Percentiles rank a stretch among this genome's conserved stretches.
These are phyloP conservation scores for Mycosphaerella sp. DNA, from an alignment of 2,329 filamentous ascomycete species.

Conservation along the genomic window DNA sequence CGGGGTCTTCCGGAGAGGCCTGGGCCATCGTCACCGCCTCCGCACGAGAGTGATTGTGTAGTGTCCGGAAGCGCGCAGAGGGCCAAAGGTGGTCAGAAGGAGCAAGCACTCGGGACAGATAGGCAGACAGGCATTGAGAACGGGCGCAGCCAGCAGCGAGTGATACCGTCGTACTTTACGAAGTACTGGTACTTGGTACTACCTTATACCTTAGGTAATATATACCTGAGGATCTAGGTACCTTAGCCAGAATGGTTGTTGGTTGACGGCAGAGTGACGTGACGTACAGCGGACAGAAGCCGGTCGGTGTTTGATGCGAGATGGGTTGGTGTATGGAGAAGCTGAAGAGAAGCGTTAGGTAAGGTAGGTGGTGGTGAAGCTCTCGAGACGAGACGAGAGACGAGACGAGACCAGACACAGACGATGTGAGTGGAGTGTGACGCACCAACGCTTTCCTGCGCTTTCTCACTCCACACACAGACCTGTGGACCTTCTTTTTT, in stretches of 20 bases:
- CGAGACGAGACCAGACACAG: not conserved
- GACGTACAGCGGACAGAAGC: not conserved
- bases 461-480: too few species aligned
- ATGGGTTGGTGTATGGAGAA: not conserved
- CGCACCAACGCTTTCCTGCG: not conserved
- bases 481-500: too few species aligned
- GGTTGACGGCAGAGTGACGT: constrained; percentile 5
- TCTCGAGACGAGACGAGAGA: not conserved
- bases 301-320: constrained; percentile 3
- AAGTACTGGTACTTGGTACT: too few species aligned
- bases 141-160: not conserved
- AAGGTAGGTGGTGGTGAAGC: not conserved
- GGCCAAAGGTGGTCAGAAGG: too few species aligned
- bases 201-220: not conserved
- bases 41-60: not conserved
- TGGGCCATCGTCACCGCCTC: constrained; percentile 25
- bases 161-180: too few species aligned
- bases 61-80: not conserved
- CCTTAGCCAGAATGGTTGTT: too few species aligned
- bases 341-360: too few species aligned
- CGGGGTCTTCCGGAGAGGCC: constrained; percentile 30
- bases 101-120: not conserved
- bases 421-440: not conserved
- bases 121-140: not conserved
- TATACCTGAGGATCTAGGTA: not conserved